These are phyloP conservation scores for Suillus luteus DNA, from an alignment of 768 basidiomycete genomes.

Conservation along the genomic window DNA sequence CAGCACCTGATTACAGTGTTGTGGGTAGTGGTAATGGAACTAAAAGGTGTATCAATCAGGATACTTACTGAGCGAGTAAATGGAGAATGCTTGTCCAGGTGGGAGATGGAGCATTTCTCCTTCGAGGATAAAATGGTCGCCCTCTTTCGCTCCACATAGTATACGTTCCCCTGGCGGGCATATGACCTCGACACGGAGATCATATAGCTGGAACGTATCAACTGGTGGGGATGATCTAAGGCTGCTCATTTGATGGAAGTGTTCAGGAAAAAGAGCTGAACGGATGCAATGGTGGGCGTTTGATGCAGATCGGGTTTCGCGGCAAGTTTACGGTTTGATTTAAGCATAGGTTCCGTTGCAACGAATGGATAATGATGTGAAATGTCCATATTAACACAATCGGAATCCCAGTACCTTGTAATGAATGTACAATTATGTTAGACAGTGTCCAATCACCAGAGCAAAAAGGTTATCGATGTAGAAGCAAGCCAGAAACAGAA, in stretches of 20 bases:
- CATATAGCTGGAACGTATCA: slow-evolving; percentile 61
- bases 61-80: slow-evolving; percentile 60
- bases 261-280: not conserved
- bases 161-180: slow-evolving; percentile 59
- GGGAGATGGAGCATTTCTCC: slow-evolving; percentile 68
- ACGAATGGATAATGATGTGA: not conserved
- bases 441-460: not conserved
- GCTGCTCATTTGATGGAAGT: not conserved
- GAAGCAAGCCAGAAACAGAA: slow-evolving; percentile 9
- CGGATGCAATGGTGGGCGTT: not conserved
- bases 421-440: not conserved
- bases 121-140: slow-evolving; percentile 62
- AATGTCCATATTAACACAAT: slow-evolving; percentile 1
- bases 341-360: slow-evolving; percentile 8
- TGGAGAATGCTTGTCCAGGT: slow-evolving; percentile 63
- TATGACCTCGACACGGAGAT: slow-evolving; percentile 62
- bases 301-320: not conserved
- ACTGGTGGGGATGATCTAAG: slow-evolving; percentile 12
- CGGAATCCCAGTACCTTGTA: not conserved
- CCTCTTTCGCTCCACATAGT: slow-evolving; percentile 63
- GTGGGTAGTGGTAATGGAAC: not conserved
- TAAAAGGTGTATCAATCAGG: not conserved
- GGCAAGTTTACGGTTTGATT: not conserved
- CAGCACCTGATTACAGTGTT: slow-evolving; percentile 42
- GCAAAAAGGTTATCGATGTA: not conserved